These are phyloP conservation scores for Lachancea thermotolerans DNA, from an alignment of 805 yeast species.

Conservation along the genomic window DNA sequence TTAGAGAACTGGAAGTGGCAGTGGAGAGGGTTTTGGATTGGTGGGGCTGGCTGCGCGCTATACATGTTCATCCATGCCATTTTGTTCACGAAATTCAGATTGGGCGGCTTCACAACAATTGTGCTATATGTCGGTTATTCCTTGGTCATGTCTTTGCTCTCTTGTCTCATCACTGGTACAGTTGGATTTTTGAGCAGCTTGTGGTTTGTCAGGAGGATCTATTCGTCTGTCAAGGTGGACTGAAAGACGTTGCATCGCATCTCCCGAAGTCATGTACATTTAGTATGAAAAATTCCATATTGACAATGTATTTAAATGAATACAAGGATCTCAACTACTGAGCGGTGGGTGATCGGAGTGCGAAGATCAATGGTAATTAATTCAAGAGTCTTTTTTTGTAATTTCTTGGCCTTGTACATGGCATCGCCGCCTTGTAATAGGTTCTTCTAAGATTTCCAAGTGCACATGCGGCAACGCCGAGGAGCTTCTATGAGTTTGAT, in stretches of 20 bases:
- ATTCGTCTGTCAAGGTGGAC: slow-evolving; percentile 81
- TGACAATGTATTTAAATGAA: neutral
- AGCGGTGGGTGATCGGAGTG: too few species aligned
- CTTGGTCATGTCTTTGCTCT: slow-evolving; percentile 55
- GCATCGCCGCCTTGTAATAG: too few species aligned
- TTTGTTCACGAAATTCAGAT: slow-evolving; percentile 57
- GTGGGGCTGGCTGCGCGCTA: slow-evolving; percentile 82
- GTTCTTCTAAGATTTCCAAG: too few species aligned
- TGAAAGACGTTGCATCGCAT: slow-evolving; percentile 22
- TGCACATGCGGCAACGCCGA: too few species aligned
- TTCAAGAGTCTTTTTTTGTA: too few species aligned
- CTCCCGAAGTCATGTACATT: neutral
- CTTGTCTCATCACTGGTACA: slow-evolving; percentile 81
- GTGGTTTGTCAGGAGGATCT: slow-evolving; percentile 70
- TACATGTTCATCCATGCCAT: slow-evolving; percentile 83
- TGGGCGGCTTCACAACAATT: slow-evolving; percentile 70
- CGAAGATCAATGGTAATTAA: too few species aligned
- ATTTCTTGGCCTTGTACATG: too few species aligned
- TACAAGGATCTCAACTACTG: too few species aligned
- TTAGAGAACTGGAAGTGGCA: slow-evolving; percentile 96
- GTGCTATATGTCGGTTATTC: slow-evolving; percentile 83
- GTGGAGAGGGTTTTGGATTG: slow-evolving; percentile 88
- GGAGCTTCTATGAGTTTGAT: too few species aligned
- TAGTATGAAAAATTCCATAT: neutral
- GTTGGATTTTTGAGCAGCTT: slow-evolving; percentile 75